Conservation (phyloP, 2,329 filamentous ascomycete species). For the Colletotrichum filicis region DNA sequence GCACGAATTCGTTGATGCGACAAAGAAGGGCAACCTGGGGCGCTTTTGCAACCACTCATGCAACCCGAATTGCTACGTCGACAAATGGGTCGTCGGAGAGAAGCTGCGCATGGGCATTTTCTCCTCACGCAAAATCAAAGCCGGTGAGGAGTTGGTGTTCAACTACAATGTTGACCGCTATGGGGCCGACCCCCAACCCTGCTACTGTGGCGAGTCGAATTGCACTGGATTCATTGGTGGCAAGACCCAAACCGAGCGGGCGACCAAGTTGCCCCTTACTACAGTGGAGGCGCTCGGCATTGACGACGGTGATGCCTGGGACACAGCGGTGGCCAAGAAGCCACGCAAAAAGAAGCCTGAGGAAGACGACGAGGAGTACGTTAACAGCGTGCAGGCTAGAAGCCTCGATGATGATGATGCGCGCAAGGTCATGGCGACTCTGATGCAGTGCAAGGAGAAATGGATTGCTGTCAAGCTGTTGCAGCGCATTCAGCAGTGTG, state of each 20-base stretch:
- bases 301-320: conserved; percentile 92
- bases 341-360: conserved; percentile 90
- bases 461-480: conserved; percentile 98
- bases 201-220: conserved; percentile 94
- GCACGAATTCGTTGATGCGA: conserved; percentile 96
- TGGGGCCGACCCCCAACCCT: conserved; percentile 94
- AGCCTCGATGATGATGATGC: conserved; percentile 85
- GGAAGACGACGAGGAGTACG: conserved; percentile 95
- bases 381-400: conserved; percentile 86
- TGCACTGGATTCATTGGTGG: conserved; percentile 97
- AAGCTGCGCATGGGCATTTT: conserved; percentile 99
- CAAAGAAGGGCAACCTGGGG: conserved; percentile 94
- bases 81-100: conserved; percentile 98
- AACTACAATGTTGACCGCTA: conserved; percentile 99
- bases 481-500: conserved; percentile 84
- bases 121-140: conserved; percentile 83
- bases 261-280: conserved; percentile 88
- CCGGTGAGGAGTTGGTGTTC: conserved; percentile 96
- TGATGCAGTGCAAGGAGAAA: conserved; percentile 99
- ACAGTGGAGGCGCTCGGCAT: conserved; percentile 97
- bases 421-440: conserved; percentile 93
- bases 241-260: conserved; percentile 96
- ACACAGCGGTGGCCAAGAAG: conserved; percentile 88
- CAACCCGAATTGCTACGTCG: conserved; percentile 98
- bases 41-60: conserved; percentile 99